Percentiles rank a stretch among this genome's conserved stretches.
phyloP scores from a whole-genome alignment of 176 grass and related monocot genomes.

The Carex parvula region DNA sequence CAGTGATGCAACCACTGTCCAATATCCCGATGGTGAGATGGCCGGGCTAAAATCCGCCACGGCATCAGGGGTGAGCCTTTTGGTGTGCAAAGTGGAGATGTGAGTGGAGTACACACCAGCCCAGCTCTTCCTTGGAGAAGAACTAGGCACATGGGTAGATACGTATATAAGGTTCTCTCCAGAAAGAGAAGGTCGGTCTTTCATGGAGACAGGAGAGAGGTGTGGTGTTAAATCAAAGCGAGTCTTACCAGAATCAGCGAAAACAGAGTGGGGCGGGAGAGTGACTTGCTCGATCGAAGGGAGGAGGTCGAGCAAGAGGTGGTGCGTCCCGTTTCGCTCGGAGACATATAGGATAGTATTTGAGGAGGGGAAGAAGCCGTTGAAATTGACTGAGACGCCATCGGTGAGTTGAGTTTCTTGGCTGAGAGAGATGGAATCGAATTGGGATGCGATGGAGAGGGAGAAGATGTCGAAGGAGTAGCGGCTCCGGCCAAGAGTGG shows the following conservation, averaged over 20 bases:
- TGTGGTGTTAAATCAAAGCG: background rate
- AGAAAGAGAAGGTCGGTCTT: constrained; percentile 63
- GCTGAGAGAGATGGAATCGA: background rate
- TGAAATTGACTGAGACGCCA: constrained; percentile 80
- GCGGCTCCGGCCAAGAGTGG: constrained; percentile 75
- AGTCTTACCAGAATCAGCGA: constrained; percentile 11
- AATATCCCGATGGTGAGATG: constrained; percentile 68
- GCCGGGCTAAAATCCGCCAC: constrained; percentile 74
- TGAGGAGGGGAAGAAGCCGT: constrained; percentile 68
- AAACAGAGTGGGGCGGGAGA: background rate
- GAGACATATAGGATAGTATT: constrained; percentile 58
- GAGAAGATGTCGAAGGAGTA: constrained; percentile 90
- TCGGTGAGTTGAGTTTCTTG: constrained; percentile 69
- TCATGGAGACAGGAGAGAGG: constrained; percentile 37
- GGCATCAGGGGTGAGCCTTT: constrained; percentile 43
- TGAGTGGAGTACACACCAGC: constrained; percentile 57
- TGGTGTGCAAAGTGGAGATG: constrained; percentile 33
- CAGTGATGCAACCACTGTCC: constrained; percentile 61
- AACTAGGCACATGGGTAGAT: constrained; percentile 46
- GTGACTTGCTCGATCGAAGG: constrained; percentile 4
- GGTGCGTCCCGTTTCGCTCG: constrained; percentile 66
- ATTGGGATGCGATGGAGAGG: constrained; percentile 24
- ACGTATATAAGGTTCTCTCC: constrained; percentile 62
- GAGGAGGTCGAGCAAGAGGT: constrained; percentile 46
- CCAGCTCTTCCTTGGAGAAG: constrained; percentile 54